Evolutionary conservation across 495 filamentous ascomycete genomes (phyloP).

Genomic region (Letharia lupina): DNA sequence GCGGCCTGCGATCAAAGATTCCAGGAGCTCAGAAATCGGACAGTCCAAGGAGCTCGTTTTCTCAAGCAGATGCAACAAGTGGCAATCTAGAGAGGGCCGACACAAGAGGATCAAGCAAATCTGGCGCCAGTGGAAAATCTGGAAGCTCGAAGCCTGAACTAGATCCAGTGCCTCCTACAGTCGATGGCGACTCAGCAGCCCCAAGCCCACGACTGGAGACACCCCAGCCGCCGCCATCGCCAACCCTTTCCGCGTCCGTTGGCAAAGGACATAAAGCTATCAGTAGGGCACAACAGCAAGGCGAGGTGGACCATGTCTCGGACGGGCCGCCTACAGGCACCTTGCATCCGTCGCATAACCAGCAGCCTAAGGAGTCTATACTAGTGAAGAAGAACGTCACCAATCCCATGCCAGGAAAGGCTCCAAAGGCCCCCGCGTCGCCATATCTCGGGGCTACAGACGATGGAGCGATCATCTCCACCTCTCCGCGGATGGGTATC

Average conservation of each 20-base stretch:
- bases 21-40: constrained; percentile 52
- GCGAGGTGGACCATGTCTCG: constrained; percentile 94
- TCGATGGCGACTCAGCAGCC: constrained; percentile 27
- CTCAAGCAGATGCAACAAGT: constrained; percentile 44
- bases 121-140: constrained; percentile 46
- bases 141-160: constrained; percentile 16
- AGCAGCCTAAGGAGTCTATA: constrained; percentile 66
- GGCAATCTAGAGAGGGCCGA: constrained; percentile 60
- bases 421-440: constrained; percentile 26
- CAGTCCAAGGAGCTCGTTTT: constrained; percentile 72
- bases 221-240: constrained; percentile 78
- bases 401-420: constrained; percentile 44
- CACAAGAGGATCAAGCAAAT: constrained; percentile 56
- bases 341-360: constrained; percentile 35
- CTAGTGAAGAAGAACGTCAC: constrained; percentile 64
- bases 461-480: constrained; percentile 24
- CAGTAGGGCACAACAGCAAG: constrained; percentile 67
- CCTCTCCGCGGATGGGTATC: constrained; percentile 48
- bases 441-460: constrained; percentile 22
- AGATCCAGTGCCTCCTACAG: constrained; percentile 15
- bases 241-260: constrained; percentile 70
- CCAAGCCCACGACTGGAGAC: constrained; percentile 40
- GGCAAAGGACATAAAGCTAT: constrained; percentile 71
- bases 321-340: constrained; percentile 73
- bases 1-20: constrained; percentile 69